Evolutionary conservation across 805 yeast species (phyloP).

Genomic region (Komagataella ulmi): DNA sequence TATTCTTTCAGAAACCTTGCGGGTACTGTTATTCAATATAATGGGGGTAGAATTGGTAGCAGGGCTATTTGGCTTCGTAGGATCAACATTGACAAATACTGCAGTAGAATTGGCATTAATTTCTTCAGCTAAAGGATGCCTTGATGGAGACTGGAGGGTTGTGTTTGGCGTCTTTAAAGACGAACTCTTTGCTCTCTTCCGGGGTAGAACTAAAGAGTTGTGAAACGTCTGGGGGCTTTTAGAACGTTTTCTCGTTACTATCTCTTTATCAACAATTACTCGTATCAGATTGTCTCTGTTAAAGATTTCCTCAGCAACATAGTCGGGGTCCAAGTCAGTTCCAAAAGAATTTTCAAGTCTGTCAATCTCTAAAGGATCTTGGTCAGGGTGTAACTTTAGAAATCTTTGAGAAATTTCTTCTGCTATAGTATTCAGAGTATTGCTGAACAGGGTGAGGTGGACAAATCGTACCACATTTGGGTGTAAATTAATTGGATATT

Average conservation of each 20-base stretch:
- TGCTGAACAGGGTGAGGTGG: conserved; percentile 40
- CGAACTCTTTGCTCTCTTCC: not conserved
- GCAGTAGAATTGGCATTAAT: not conserved
- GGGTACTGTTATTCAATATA: not conserved
- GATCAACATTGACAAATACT: not conserved
- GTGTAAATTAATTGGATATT: not conserved
- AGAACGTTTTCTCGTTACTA: not conserved
- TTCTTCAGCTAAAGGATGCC: not conserved
- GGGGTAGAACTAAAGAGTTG: not conserved
- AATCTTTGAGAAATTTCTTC: conserved; percentile 43
- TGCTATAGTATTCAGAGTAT: conserved; percentile 33
- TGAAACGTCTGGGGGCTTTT: not conserved
- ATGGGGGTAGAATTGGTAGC: not conserved
- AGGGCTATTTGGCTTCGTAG: not conserved
- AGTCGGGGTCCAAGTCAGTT: conserved; percentile 77
- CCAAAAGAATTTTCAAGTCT: conserved; percentile 52
- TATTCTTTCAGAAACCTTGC: conserved; percentile 10
- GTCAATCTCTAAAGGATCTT: conserved; percentile 37
- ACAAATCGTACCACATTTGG: conserved; percentile 37
- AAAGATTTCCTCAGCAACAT: conserved; percentile 50
- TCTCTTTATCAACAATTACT: conserved; percentile 18
- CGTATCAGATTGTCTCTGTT: conserved; percentile 31
- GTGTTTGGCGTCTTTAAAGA: not conserved
- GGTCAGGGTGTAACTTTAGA: conserved; percentile 51
- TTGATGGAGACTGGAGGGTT: not conserved